A percentile compares a stretch with the other conserved stretches of the same genome.
Conservation (phyloP, 2,329 filamentous ascomycete species). For the Verticillium klebahnii region DNA sequence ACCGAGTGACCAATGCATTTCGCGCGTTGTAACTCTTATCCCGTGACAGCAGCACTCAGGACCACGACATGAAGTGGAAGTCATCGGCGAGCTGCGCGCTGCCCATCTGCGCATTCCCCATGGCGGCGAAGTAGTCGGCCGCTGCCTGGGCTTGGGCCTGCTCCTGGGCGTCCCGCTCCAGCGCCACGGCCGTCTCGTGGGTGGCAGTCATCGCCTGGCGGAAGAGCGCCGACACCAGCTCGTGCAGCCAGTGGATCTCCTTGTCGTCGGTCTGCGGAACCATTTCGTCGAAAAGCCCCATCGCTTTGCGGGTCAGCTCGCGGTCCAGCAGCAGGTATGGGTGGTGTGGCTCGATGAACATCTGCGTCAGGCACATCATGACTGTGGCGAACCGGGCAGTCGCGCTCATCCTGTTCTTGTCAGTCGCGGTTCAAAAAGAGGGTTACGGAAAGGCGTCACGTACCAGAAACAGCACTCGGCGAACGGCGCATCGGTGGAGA, state of each 20-base stretch:
- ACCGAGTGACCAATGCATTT: background rate
- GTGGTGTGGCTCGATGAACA: slow-evolving; percentile 22
- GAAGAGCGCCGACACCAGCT: slow-evolving; percentile 11
- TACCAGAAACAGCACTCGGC: slow-evolving; percentile 28
- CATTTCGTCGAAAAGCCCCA: slow-evolving; percentile 21
- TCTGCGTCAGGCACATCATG: slow-evolving; percentile 28
- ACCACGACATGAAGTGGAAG: slow-evolving; percentile 1
- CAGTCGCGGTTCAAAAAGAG: background rate
- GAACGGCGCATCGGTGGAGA: slow-evolving; percentile 22
- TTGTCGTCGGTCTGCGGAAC: background rate
- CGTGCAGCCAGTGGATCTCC: slow-evolving; percentile 6
- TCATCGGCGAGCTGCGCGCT: slow-evolving; percentile 7
- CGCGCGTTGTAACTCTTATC: background rate
- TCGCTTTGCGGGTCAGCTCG: slow-evolving; percentile 19
- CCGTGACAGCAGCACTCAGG: background rate
- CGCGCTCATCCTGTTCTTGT: slow-evolving; percentile 2
- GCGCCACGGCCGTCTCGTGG: slow-evolving; percentile 7
- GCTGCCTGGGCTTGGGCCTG: slow-evolving; percentile 1
- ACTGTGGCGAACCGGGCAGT: slow-evolving; percentile 26
- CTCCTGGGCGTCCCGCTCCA: slow-evolving; percentile 1
- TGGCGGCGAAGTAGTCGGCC: background rate
- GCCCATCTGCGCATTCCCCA: background rate
- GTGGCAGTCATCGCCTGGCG: slow-evolving; percentile 6
- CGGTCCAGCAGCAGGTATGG: slow-evolving; percentile 19
- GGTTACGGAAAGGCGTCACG: background rate